These are phyloP conservation scores for Tremellales sp. DNA, from an alignment of 1,284 basidiomycete species.

Conservation along the genomic window DNA sequence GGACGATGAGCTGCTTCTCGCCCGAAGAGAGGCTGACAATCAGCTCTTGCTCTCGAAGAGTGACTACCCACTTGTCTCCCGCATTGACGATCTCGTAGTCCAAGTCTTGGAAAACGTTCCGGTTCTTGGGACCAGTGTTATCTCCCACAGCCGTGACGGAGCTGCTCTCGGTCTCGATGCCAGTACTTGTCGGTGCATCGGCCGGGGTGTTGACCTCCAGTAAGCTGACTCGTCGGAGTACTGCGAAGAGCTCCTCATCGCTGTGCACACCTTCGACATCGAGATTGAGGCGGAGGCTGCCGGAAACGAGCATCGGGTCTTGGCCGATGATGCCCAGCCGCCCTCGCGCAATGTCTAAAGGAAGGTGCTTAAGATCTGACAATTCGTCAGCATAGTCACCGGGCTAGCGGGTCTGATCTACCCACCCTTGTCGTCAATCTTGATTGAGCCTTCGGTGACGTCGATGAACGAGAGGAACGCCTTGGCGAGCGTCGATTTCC, in stretches of 20 bases:
- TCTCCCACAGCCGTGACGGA: neutral
- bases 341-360: constrained; percentile 25
- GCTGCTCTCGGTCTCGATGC: neutral
- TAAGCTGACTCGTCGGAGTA: constrained; percentile 37
- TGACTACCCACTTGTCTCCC: constrained; percentile 33
- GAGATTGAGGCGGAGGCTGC: constrained; percentile 45
- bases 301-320: constrained; percentile 43
- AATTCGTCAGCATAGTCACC: too few relatives aligned
- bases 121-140: neutral
- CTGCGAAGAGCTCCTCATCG: constrained; percentile 33
- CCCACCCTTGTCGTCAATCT: constrained; percentile 32
- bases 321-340: constrained; percentile 36
- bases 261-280: constrained; percentile 32
- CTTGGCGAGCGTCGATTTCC: constrained; percentile 41
- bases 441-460: constrained; percentile 26
- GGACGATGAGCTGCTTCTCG: constrained; percentile 54
- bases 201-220: constrained; percentile 7
- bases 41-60: neutral
- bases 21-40: constrained; percentile 56
- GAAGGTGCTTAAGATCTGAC: constrained; percentile 24
- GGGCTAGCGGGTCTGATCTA: neutral
- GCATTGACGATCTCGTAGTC: constrained; percentile 35
- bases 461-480: constrained; percentile 38
- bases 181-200: too few relatives aligned
- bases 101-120: constrained; percentile 28